These are phyloP conservation scores for Cryptosporidium bovis DNA, from an alignment of 169 alveolate species.

Conservation along the genomic window DNA sequence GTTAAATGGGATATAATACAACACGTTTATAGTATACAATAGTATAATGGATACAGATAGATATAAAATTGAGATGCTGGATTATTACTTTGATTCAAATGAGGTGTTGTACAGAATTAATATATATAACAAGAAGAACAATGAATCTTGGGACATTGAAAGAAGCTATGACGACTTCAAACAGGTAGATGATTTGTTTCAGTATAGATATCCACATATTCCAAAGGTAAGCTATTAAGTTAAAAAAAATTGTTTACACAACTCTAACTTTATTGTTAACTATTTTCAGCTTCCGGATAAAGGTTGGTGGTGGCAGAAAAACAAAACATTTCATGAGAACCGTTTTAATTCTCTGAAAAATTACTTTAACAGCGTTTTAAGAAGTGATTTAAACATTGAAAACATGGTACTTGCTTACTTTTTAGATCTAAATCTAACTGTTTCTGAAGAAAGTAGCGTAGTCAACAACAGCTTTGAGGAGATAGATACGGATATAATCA, in stretches of 20 bases:
- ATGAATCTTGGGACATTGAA: conserved; percentile 60
- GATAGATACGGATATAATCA: conserved; percentile 36
- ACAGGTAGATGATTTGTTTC: conserved; percentile 67
- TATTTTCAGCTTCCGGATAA: conserved; percentile 21
- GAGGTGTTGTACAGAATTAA: conserved; percentile 41
- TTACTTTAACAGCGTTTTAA: conserved; percentile 33
- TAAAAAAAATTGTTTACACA: background rate
- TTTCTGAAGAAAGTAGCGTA: conserved; percentile 6
- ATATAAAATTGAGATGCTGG: conserved; percentile 60
- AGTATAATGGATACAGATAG: conserved; percentile 53
- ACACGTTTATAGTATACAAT: background rate
- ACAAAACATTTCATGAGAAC: conserved; percentile 26
- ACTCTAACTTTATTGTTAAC: background rate
- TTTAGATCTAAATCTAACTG: conserved; percentile 47
- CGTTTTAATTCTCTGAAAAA: conserved; percentile 15
- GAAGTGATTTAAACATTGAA: conserved; percentile 39
- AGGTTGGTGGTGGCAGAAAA: conserved; percentile 75
- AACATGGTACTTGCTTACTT: conserved; percentile 62
- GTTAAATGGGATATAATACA: too few relatives aligned
- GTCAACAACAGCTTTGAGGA: conserved; percentile 28
- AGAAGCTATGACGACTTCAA: conserved; percentile 54
- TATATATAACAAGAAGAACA: conserved; percentile 22
- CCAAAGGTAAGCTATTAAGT: conserved; percentile 33
- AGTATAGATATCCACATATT: conserved; percentile 54
- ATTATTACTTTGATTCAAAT: conserved; percentile 7